Evolutionary conservation across 73 alveolate species (phyloP), one percentile per base, ranked within the genome.

Genomic region (Uronychia binucleata): DNA sequence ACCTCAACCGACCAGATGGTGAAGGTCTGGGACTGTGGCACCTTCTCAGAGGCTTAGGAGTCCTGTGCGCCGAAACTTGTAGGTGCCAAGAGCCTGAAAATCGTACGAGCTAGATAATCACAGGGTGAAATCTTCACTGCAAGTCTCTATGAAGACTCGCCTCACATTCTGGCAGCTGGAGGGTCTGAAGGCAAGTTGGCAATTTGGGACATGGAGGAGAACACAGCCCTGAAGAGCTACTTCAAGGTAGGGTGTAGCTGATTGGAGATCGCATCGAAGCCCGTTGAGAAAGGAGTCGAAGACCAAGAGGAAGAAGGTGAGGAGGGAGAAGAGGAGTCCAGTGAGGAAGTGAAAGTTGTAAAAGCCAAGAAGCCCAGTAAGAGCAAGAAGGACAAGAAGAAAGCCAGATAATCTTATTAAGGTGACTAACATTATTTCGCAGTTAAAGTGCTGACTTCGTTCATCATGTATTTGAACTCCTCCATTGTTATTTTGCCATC

Each of bases 121-220:
- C 76, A 46, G 58, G 99, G 98, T 5, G 98, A 93, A 77, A 88
- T 96, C 60, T 96, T 96, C 81, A 79, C 95, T 0, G 79, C 91
- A 31, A 87, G 84, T 79, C 94, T 94, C 86, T 91, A 92, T 57
- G 91, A 94, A 74, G 99, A 96, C 85, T 92, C 95, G 32, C 97
- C 95, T 46, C 91, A 90, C 88, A 92, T 94, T 26, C 86, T 96
- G 1, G 99, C 99, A 28, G 92, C 96, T 8, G 99, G 98, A 57
- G 99, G 99, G 25, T 83, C 95, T 28, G 93, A 95, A 57, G 99
- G 98, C 1, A 96, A 92, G 78, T 86, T 96, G 30, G 95, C 95
- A 74, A 88, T 96, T 28, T 96, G 99, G 99, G 98, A 96, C 57
- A 77, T 90, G 28, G 98, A 94, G 83, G 98, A 96, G 83, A 94